Conservation (phyloP, 2,329 filamentous ascomycete genomes). For the Alternaria metachromatica region DNA sequence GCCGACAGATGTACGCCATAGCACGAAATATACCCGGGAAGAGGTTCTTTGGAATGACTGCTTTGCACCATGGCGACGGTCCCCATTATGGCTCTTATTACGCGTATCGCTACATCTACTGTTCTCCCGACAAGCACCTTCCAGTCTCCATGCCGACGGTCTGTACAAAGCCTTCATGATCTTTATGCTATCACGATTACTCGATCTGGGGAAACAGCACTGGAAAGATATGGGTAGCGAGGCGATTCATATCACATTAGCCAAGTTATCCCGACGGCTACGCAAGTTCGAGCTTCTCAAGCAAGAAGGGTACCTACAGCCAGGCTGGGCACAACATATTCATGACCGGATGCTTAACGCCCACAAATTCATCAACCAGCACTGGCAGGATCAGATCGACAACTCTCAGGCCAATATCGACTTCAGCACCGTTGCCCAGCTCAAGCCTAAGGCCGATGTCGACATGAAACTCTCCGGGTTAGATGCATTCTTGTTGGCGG, state of each 20-base stretch:
- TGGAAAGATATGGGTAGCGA: slow-evolving; percentile 13
- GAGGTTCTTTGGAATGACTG: slow-evolving; percentile 57
- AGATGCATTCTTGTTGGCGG: slow-evolving; percentile 22
- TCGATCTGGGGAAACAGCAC: slow-evolving; percentile 1
- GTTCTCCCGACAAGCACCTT: slow-evolving; percentile 31
- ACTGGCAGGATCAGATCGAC: slow-evolving; percentile 14
- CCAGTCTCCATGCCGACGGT: not conserved
- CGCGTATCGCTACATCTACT: slow-evolving; percentile 58
- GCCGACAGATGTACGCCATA: slow-evolving; percentile 22
- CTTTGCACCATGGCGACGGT: slow-evolving; percentile 57
- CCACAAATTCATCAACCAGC: slow-evolving; percentile 14
- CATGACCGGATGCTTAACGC: slow-evolving; percentile 2
- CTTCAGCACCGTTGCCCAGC: not conserved
- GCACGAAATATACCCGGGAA: slow-evolving; percentile 63
- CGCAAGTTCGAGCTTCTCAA: slow-evolving; percentile 28
- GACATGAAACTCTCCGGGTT: slow-evolving; percentile 22
- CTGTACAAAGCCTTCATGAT: slow-evolving; percentile 62
- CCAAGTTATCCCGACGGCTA: slow-evolving; percentile 31
- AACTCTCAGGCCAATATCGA: slow-evolving; percentile 5
- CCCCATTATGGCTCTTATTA: slow-evolving; percentile 62
- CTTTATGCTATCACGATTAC: slow-evolving; percentile 56
- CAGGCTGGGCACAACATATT: slow-evolving; percentile 9
- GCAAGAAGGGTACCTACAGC: slow-evolving; percentile 1
- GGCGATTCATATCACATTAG: slow-evolving; percentile 18
- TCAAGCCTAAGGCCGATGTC: slow-evolving; percentile 25